Base-by-base conservation (phyloP, 495 filamentous ascomycete species). In the Talaromyces adpressus region DNA sequence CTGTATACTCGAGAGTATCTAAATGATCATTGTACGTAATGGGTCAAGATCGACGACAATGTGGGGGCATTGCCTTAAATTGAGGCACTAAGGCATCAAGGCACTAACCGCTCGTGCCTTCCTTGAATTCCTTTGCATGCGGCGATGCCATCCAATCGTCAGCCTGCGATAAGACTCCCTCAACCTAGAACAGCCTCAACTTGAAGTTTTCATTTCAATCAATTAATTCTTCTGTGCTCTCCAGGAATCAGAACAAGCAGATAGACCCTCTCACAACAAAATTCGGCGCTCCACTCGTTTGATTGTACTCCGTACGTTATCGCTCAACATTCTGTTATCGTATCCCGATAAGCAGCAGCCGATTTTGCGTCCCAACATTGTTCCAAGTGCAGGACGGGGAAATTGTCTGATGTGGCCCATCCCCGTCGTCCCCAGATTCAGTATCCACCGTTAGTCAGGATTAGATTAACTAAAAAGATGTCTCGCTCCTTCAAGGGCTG, bases 401-500 rank as follows among this genome's bases (percentile, higher is more conserved):
- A 27, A 18, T 49, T 3, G 45, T 49, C 45, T 49, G 45, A 49
- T 49, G n/a, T 49, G 45, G 45, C 45, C 45, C 45, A 49, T 49
- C 45, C 45, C 45, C 45, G 45, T 49, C 45, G n/a, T 49, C 45
- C 45, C n/a, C 45, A 49, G 45, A 18, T 49, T 9, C 45, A 20
- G 5, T 7, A 18, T 49, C 18, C 45, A 20, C 45, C 45, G 7
- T 49, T 49, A n/a, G 25, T 32, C 23, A 16, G 3, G 6, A 41
- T 32, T 29, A 47, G 23, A 34, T 25, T 18, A n/a, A n/a, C n/a
- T n/a, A 30, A 53, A 12, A 29, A 57, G 16, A 80, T 80, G 77
- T 79, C 77, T 69, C 75, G 77, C 66, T 80, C 77, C 7, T 79
- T 80, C 56, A 79, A 73, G 52, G 64, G 64, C 29, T 65, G 64